Evolutionary conservation across 768 basidiomycete species (phyloP).

Genomic region (Pulveroboletus sp.): DNA sequence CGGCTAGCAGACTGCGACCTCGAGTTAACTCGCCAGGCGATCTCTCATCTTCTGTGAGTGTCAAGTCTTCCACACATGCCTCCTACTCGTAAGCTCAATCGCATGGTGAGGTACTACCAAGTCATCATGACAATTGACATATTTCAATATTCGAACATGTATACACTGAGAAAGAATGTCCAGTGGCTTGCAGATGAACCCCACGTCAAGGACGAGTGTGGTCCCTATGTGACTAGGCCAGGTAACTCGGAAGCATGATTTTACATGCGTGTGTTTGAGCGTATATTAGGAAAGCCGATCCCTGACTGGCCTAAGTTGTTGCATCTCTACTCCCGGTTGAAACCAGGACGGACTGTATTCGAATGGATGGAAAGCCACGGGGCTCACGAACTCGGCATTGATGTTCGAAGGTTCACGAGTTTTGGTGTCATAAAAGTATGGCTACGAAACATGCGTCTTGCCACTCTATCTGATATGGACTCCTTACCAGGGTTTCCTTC

Average conservation of each 20-base stretch:
- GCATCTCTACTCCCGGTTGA: conserved; percentile 80
- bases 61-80: neutral
- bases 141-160: conserved; percentile 98
- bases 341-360: conserved; percentile 74
- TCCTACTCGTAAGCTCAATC: conserved; percentile 2
- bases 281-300: conserved; percentile 43
- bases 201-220: conserved; percentile 87
- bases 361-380: conserved; percentile 84
- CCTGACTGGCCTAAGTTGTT: conserved; percentile 88
- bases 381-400: conserved; percentile 71
- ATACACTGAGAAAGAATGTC: conserved; percentile 81
- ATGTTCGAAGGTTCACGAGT: conserved; percentile 89
- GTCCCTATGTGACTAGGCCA: conserved; percentile 80
- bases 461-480: neutral
- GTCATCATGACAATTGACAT: conserved; percentile 96
- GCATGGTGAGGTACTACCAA: conserved; percentile 76
- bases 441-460: neutral
- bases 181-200: conserved; percentile 83
- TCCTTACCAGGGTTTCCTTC: conserved; percentile 70
- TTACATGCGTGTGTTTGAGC: conserved; percentile 1
- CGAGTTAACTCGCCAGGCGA: conserved; percentile 74
- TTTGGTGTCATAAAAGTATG: conserved; percentile 94
- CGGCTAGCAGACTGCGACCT: conserved; percentile 87
- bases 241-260: conserved; percentile 35
- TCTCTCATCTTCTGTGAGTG: conserved; percentile 86